Evolutionary conservation across 176 grass and related monocot genomes (phyloP).

Genomic region (Sorghum bicolor): DNA sequence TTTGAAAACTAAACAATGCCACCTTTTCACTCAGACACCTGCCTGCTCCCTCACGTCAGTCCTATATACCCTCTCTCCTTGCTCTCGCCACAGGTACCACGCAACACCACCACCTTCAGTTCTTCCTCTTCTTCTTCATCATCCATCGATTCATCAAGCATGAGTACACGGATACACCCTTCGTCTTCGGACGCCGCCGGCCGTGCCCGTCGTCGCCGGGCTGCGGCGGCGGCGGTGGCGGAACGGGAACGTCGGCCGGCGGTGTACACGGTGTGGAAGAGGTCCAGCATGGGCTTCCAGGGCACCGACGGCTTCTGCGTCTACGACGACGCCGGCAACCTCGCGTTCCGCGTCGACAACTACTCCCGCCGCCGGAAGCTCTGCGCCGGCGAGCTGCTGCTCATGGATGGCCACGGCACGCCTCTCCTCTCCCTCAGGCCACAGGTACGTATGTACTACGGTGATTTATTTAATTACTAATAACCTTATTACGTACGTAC

Average conservation of each 20-base stretch:
- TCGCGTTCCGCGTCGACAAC: conserved; percentile 87
- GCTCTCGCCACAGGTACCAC: not conserved
- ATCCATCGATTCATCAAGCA: not conserved
- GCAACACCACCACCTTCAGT: not conserved
- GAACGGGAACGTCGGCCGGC: not conserved
- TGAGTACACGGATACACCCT: not conserved
- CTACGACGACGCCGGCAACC: conserved; percentile 57
- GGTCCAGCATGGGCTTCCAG: conserved; percentile 90
- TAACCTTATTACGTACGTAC: not conserved
- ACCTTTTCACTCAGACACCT: not conserved
- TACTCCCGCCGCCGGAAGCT: conserved; percentile 61
- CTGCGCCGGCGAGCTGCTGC: conserved; percentile 69
- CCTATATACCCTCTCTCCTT: not conserved
- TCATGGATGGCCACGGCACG: conserved; percentile 68
- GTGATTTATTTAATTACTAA: not conserved
- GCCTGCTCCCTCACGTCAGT: not conserved
- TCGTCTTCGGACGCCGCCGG: not conserved
- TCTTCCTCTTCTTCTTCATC: not conserved
- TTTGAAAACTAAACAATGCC: no score
- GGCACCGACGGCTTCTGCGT: conserved; percentile 93
- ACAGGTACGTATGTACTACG: conserved; percentile 35
- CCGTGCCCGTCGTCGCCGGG: not conserved
- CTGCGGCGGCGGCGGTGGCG: not conserved
- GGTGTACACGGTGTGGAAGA: conserved; percentile 86
- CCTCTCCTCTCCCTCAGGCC: conserved; percentile 58